Base-by-base conservation (phyloP, 352 stramenopile genomes). In the Globisporangium middletonii region DNA sequence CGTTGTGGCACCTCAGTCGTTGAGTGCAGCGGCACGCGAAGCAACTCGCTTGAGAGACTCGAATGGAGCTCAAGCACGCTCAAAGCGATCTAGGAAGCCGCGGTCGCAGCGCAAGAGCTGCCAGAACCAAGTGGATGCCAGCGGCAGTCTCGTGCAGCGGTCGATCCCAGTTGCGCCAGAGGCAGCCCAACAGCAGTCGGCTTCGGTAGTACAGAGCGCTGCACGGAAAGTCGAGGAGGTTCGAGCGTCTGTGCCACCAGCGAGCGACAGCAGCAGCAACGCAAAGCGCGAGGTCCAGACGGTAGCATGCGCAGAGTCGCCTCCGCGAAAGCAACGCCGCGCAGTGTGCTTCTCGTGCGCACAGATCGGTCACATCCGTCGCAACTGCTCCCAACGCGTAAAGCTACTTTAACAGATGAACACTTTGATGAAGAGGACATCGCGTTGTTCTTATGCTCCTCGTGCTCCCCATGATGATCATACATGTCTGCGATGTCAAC, bases 381-480 rank as follows among this genome's bases (percentile, higher is more conserved):
- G 60, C 19, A 59, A 69, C 41, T 73, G 65, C 11, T 60, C 62
- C 0, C 45, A 57, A 13, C 65, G 62, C 38, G 64, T 64, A 50
- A 56, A 55, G 38, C 49, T 50, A 16, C 53, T 52, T 18, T 71
- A 57, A 67, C 33, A 38, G 7, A 38, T 15, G 43, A 48, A 4
- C 43, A 23, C 43, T 28, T 28, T n/a, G 43, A 38, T 23, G 23
- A 23, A 23, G 23, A 5, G 5, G 35, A 38, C 6, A 6, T 38
- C 33, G 9, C 33, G 33, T 9, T 38, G 33, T 38, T 38, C 33
- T 38, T 38, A 12, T 38, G 9, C 33, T 38, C 33, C 33, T 38
- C 33, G 33, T 23, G 23, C 23, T 23, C 23, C 23, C 23, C 23
- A 23, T 23, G 23, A 23, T 23, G 23, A 23, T 23, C 23, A 23